Percentiles rank a stretch among this genome's conserved stretches.
Evolutionary conservation across 2,329 filamentous ascomycete species (phyloP).

Genomic region (Xylaria sp.): DNA sequence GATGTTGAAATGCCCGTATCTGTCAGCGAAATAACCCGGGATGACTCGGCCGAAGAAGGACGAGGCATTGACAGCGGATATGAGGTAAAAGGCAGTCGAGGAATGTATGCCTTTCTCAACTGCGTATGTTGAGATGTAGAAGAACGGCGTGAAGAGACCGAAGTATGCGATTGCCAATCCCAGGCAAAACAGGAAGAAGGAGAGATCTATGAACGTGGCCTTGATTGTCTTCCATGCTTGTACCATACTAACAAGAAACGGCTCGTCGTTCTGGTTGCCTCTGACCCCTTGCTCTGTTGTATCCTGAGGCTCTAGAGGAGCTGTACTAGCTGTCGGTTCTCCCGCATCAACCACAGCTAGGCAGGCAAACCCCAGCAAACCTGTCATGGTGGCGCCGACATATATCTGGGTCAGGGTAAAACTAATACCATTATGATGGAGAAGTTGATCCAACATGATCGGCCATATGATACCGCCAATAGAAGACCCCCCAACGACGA

Average conservation of each 20-base stretch:
- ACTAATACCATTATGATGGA: conserved; percentile 24
- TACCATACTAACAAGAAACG: not conserved
- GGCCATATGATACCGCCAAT: conserved; percentile 34
- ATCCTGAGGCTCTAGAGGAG: not conserved
- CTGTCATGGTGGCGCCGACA: conserved; percentile 38
- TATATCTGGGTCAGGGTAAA: conserved; percentile 32
- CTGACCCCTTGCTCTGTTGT: conserved; percentile 1
- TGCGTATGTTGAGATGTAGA: conserved; percentile 31
- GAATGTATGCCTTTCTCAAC: conserved; percentile 25
- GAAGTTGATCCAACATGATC: conserved; percentile 29
- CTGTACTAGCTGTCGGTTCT: not conserved
- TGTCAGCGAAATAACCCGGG: conserved; percentile 34
- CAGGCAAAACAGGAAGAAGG: conserved; percentile 27
- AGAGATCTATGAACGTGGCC: conserved; percentile 19
- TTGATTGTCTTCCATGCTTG: conserved; percentile 5
- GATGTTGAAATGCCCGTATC: conserved; percentile 23
- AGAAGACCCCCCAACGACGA: conserved; percentile 28
- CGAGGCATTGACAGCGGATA: conserved; percentile 35
- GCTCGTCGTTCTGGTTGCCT: not conserved
- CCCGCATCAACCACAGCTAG: conserved; percentile 20
- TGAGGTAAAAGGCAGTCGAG: conserved; percentile 34
- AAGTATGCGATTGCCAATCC: conserved; percentile 35
- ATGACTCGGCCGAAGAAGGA: conserved; percentile 36
- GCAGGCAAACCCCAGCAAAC: conserved; percentile 32
- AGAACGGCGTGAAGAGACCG: conserved; percentile 37